phyloP scores from a whole-genome alignment of 2,329 filamentous ascomycete genomes.

The Zymoseptoria pseudotritici region DNA sequence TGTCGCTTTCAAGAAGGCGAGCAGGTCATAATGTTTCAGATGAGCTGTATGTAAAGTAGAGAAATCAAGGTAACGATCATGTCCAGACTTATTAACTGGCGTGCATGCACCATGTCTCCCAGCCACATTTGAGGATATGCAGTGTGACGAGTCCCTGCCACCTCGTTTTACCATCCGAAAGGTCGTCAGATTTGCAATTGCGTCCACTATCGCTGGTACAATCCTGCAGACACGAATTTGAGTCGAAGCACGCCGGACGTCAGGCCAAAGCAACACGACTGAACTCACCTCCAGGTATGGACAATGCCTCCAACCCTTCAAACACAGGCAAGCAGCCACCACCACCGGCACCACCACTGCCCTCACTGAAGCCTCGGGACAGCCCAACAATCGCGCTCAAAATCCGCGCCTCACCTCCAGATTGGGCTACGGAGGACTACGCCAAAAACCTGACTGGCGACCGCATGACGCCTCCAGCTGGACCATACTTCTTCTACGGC shows the following conservation, averaged over 20 bases:
- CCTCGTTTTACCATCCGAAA: neutral
- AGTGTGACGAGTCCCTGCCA: neutral
- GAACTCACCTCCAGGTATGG: slow-evolving; percentile 15
- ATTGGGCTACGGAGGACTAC: slow-evolving; percentile 2
- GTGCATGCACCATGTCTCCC: neutral
- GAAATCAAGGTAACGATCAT: neutral
- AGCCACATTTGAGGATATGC: neutral
- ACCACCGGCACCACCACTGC: slow-evolving; percentile 1
- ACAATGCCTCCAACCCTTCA: neutral
- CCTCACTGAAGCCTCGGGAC: neutral
- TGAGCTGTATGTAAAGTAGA: neutral
- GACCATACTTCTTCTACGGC: slow-evolving; percentile 34
- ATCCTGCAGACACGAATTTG: too few relatives aligned
- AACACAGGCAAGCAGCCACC: neutral
- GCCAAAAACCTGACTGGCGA: neutral
- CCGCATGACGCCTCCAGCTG: slow-evolving; percentile 22
- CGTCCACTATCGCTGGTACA: too few relatives aligned
- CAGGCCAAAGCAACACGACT: neutral
- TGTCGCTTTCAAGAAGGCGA: slow-evolving; percentile 30
- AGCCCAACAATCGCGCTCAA: slow-evolving; percentile 4
- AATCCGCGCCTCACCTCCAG: slow-evolving; percentile 4
- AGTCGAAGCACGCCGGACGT: too few relatives aligned
- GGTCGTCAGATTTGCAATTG: too few relatives aligned
- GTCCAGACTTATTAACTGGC: neutral
- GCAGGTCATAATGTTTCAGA: neutral